Evolutionary conservation across 371 early-diverging fungal species (phyloP).

Genomic region (Parasitella parasitica): DNA sequence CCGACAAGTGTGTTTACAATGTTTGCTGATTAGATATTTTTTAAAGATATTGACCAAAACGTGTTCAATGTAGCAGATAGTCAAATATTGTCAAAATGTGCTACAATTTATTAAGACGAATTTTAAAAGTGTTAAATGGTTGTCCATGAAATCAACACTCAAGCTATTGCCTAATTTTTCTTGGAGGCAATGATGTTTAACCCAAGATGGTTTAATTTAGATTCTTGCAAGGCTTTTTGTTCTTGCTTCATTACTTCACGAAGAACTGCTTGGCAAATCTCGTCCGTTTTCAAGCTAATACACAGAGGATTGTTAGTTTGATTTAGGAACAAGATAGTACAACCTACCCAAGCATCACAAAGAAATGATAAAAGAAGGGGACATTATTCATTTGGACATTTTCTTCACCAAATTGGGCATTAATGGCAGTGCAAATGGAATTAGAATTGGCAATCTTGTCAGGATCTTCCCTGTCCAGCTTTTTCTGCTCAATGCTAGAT

Average conservation of each 20-base stretch:
- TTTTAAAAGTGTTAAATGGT: too few species aligned
- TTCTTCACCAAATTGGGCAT: conserved; percentile 13
- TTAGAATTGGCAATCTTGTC: conserved; percentile 3
- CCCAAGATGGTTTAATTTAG: conserved; percentile 3
- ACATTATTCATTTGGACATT: conserved; percentile 3
- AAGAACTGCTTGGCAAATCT: conserved; percentile 10
- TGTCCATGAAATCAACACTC: too few species aligned
- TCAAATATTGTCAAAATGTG: too few species aligned
- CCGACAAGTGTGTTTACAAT: too few species aligned
- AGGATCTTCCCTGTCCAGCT: neutral
- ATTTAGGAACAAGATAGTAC: neutral
- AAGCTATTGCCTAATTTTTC: too few species aligned
- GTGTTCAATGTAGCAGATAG: too few species aligned
- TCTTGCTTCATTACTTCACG: conserved; percentile 23
- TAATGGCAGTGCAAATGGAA: conserved; percentile 6
- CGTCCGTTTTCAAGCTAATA: conserved; percentile 23
- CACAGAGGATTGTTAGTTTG: neutral
- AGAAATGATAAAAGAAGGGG: conserved; percentile 19
- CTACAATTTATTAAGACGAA: too few species aligned
- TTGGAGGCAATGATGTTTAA: conserved; percentile 7
- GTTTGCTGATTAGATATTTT: too few species aligned
- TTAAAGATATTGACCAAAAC: too few species aligned
- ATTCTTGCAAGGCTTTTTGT: conserved; percentile 4
- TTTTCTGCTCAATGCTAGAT: neutral
- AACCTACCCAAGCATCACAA: conserved; percentile 23